Evolutionary conservation across 2,329 filamentous ascomycete genomes (phyloP), one percentile per base, ranked within the genome.

Genomic region (Xylaria arbuscula): DNA sequence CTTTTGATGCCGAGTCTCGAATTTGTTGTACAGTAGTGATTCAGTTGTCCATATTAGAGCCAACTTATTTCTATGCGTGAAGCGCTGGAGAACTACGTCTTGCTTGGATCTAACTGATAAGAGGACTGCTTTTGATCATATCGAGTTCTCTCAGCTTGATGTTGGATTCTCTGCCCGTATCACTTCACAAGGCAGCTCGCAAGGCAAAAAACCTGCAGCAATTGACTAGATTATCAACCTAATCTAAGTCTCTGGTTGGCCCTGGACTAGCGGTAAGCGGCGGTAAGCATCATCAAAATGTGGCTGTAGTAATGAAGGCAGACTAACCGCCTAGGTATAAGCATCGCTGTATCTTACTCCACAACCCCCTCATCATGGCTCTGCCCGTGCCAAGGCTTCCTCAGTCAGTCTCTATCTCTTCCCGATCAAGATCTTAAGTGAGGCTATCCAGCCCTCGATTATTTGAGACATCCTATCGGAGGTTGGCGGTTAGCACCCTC

Each of bases 131-230:
- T 2, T 48, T 24, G n/a, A 48, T 22, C 22, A 2, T 48, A 24
- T 11, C 22, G 45, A 48, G 8, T 48, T 19, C 45, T 48, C n/a
- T 22, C n/a, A 8, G 8, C 6, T 22, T 48, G 45, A 48, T 22
- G n/a, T 48, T 22, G 15, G 7, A n/a, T 22, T 48, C 11, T 22
- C 45, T 47, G 45, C 45, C 10, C 3, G n/a, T 47, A 47, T 47
- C n/a, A 10, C 45, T 47, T 47, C 38, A n/a, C 2, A 48, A 22
- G 45, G 45, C 45, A 24, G 45, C 22, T 48, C 45, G 7, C 45
- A 48, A 48, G 45, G 45, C 45, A 48, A n/a, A 42, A 48, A 48
- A 48, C 45, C 45, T 48, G n/a, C n/a, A 22, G 45, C 45, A 24
- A 2, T 10, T 48, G 45, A 48, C 22, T 48, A 48, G 5, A 24